Base-by-base conservation (phyloP, 495 filamentous ascomycete species). In the Penicillium coprophilum region DNA sequence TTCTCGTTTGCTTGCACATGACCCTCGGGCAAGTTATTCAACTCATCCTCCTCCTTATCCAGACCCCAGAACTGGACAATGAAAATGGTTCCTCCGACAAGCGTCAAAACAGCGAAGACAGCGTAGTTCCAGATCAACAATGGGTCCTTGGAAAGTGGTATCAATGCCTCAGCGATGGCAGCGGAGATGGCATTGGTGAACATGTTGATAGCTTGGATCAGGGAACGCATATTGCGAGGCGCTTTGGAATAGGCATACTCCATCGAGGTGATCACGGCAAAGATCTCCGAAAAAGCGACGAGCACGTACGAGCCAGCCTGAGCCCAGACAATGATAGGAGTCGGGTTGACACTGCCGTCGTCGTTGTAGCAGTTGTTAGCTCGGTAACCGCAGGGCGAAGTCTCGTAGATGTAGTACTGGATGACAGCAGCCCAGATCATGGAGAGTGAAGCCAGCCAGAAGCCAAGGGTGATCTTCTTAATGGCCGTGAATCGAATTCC, bases 191-290 rank as follows among this genome's bases (percentile, higher is more conserved):
- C 34, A 6, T 38, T 38, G 2, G 34, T 38, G 34, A 38, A 38
- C 34, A 38, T 38, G n/a, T 38, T 38, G 6, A 38, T 38, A 90
- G 85, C 80, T 61, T 85, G 85, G 31, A 91, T 83, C 39, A 90
- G 77, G 19, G 84, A 87, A 15, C 86, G 80, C 87, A 92, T 90
- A 69, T 85, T 89, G 58, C 77, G 80, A n/a, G 90, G 90, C 2
- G 90, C 88, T 73, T 92, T 90, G 62, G 84, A 87, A 68, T 85
- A 91, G 7, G 89, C 90, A 59, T 92, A 91, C 68, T 88, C 85
- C 10, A 87, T 73, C 1, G 73, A 78, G n/a, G 85, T 87, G 67
- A 89, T 82, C 46, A 78, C 83, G 3, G 86, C 81, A 60, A 89
- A 82, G 44, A 88, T 86, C 68, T 88, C 87, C 46, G 81, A 83